These are phyloP conservation scores for Dovyalis caffra DNA, from an alignment of 345 rosid species.

Conservation along the genomic window DNA sequence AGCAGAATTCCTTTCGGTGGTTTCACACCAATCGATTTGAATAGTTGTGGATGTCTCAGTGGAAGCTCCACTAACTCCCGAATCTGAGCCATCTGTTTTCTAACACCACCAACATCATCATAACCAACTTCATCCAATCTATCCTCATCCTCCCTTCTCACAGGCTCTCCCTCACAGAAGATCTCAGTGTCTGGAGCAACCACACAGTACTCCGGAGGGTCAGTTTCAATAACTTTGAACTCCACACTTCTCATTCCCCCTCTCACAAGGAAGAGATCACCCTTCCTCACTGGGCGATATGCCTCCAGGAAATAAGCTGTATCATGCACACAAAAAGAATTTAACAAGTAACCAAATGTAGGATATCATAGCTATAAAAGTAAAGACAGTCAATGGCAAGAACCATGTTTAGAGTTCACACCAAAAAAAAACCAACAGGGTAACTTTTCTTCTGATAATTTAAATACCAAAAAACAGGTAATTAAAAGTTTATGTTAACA, in stretches of 20 bases:
- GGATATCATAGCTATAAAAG: background rate
- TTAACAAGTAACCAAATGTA: background rate
- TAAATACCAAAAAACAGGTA: too few species aligned
- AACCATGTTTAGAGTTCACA: background rate
- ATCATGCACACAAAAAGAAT: background rate
- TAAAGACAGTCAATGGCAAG: background rate
- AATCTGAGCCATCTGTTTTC: conserved; percentile 99
- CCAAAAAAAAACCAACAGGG: background rate
- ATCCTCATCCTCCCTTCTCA: conserved; percentile 90
- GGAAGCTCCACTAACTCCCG: conserved; percentile 94
- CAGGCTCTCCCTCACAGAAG: conserved; percentile 95
- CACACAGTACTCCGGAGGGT: conserved; percentile 87
- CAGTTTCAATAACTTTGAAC: conserved; percentile 86
- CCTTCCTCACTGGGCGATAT: conserved; percentile 97
- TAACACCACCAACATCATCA: conserved; percentile 98
- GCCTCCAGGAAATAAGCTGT: conserved; percentile 93
- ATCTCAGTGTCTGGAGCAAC: conserved; percentile 97
- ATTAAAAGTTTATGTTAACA: background rate
- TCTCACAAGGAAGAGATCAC: conserved; percentile 90
- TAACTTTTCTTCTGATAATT: background rate
- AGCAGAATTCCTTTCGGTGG: conserved; percentile 94
- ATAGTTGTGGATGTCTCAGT: conserved; percentile 88
- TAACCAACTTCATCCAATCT: conserved; percentile 93
- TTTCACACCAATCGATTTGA: conserved; percentile 97
- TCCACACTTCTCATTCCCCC: conserved; percentile 98